A percentile compares a stretch with the other conserved stretches of the same genome.
Evolutionary conservation across 208 protist genomes (phyloP).

Genomic region (Crithidia thermophila): DNA sequence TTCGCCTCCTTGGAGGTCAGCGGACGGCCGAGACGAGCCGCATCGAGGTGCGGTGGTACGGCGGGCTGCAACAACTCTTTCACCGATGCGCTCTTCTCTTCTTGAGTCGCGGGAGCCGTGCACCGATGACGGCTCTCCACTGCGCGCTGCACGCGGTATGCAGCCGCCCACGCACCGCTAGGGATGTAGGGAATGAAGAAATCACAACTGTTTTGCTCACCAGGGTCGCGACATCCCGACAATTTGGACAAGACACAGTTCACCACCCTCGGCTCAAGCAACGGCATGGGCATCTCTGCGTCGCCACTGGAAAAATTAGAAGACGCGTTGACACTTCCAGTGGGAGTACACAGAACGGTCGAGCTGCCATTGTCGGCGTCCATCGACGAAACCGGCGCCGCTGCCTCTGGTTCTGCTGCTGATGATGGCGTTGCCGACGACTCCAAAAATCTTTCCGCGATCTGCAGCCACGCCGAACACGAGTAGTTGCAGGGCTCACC

Average conservation of each 20-base stretch:
- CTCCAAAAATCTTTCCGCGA: not conserved
- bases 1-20: slow-evolving; percentile 40
- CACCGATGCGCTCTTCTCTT: not conserved
- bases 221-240: not conserved
- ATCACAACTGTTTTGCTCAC: not conserved
- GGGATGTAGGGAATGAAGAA: slow-evolving; percentile 34
- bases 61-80: not conserved
- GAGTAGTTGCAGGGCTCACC: slow-evolving; percentile 1
- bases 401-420: not conserved
- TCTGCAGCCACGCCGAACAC: slow-evolving; percentile 14
- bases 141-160: slow-evolving; percentile 25
- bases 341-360: too few relatives aligned
- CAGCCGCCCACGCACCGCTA: slow-evolving; percentile 9
- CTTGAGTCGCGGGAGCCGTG: not conserved
- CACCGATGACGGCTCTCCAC: slow-evolving; percentile 2
- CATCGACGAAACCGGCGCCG: too few relatives aligned
- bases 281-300: slow-evolving; percentile 21
- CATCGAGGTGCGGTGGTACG: slow-evolving; percentile 45
- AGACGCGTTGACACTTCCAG: too few relatives aligned
- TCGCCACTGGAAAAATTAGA: not conserved
- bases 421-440: not conserved
- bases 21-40: slow-evolving; percentile 32
- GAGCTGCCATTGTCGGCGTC: too few relatives aligned
- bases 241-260: not conserved
- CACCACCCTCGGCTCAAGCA: slow-evolving; percentile 33